These are phyloP conservation scores for Aspergillus funiculosus DNA, from an alignment of 495 filamentous ascomycete species.

Conservation along the genomic window DNA sequence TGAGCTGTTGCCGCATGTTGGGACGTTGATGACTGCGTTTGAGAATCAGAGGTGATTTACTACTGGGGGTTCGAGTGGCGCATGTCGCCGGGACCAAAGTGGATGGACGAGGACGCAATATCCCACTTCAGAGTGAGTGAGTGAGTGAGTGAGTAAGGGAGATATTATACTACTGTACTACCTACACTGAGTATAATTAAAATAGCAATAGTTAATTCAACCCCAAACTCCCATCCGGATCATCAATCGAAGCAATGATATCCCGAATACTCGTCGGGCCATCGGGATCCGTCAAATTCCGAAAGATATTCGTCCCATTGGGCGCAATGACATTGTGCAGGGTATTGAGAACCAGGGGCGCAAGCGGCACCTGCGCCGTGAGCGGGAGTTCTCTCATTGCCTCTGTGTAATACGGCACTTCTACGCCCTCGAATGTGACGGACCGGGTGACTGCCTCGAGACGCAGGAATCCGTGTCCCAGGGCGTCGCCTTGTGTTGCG, in stretches of 20 bases:
- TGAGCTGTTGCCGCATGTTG: conserved; percentile 42
- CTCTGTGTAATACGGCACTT: conserved; percentile 38
- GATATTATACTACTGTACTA: not conserved
- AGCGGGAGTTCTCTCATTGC: conserved; percentile 34
- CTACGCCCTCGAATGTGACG: conserved; percentile 30
- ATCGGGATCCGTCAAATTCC: conserved; percentile 8
- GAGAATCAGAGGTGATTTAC: too few species aligned
- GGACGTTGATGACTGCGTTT: conserved; percentile 38
- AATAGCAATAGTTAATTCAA: too few species aligned
- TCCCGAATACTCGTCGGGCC: conserved; percentile 8
- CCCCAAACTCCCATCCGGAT: conserved; percentile 12
- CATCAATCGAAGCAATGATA: conserved; percentile 8
- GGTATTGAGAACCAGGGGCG: conserved; percentile 30
- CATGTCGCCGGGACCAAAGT: conserved; percentile 15
- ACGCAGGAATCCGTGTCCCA: conserved; percentile 30
- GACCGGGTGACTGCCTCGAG: conserved; percentile 29
- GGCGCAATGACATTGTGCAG: conserved; percentile 20
- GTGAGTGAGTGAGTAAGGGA: not conserved
- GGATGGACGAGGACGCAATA: conserved; percentile 31
- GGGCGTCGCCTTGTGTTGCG: conserved; percentile 21
- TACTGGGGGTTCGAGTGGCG: too few species aligned
- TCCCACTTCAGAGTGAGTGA: conserved; percentile 24
- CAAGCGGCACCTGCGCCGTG: conserved; percentile 28
- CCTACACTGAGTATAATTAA: too few species aligned
- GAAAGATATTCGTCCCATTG: conserved; percentile 15